A percentile compares a stretch with the other conserved stretches of the same genome.
Conservation (phyloP, 768 basidiomycete species). For the Lactarius quietus region DNA sequence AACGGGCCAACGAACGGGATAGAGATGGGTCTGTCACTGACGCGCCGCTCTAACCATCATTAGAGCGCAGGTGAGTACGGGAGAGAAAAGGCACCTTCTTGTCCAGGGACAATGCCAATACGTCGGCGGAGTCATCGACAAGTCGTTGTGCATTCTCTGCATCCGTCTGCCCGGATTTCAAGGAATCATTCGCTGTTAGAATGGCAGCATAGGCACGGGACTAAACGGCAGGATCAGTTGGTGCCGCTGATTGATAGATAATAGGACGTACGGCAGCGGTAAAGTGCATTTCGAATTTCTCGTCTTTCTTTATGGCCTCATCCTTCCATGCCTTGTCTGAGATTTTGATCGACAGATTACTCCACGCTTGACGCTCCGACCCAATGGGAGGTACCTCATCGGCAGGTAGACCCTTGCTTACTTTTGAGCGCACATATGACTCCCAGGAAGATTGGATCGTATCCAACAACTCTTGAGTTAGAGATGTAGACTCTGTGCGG, state of each 20-base stretch:
- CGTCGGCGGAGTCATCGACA: slow-evolving; percentile 72
- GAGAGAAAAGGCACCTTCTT: slow-evolving; percentile 49
- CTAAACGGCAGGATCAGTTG: slow-evolving; percentile 25
- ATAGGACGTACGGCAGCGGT: slow-evolving; percentile 59
- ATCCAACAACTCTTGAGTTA: slow-evolving; percentile 57
- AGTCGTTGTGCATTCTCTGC: slow-evolving; percentile 50
- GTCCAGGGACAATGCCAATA: slow-evolving; percentile 71
- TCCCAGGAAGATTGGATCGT: slow-evolving; percentile 62
- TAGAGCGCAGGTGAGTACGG: slow-evolving; percentile 8
- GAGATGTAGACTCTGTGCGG: slow-evolving; percentile 45
- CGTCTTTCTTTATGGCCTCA: slow-evolving; percentile 71
- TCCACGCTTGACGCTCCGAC: slow-evolving; percentile 52
- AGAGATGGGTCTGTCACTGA: slow-evolving; percentile 85
- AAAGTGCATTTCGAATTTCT: slow-evolving; percentile 92
- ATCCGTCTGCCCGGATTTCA: slow-evolving; percentile 42
- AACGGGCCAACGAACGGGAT: slow-evolving; percentile 73
- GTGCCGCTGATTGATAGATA: slow-evolving; percentile 20
- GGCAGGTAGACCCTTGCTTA: slow-evolving; percentile 60
- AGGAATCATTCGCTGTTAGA: slow-evolving; percentile 41
- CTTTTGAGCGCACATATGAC: slow-evolving; percentile 55
- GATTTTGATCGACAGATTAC: slow-evolving; percentile 43
- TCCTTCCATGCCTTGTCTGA: slow-evolving; percentile 59
- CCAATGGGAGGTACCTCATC: slow-evolving; percentile 46
- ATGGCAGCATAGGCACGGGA: slow-evolving; percentile 56
- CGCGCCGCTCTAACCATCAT: slow-evolving; percentile 54